phyloP scores from a whole-genome alignment of 75 land plant genomes.

The Pseudotsuga menziesii region DNA sequence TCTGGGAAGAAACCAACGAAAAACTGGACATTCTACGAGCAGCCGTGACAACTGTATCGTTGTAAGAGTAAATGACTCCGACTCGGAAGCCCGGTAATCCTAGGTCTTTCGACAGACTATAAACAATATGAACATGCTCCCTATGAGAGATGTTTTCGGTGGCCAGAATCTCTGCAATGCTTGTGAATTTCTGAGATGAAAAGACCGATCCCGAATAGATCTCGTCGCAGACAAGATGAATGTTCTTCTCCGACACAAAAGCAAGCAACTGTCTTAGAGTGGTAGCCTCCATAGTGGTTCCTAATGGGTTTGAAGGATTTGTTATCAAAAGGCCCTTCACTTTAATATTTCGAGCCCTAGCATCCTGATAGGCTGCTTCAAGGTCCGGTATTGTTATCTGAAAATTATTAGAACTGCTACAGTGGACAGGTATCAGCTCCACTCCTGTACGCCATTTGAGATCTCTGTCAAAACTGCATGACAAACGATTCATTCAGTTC shows the following conservation, averaged over 20 bases:
- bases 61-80: slow-evolving; percentile 73
- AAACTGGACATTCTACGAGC: slow-evolving; percentile 70
- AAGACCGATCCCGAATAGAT: slow-evolving; percentile 43
- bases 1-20: slow-evolving; percentile 59
- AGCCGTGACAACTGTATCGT: slow-evolving; percentile 51
- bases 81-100: slow-evolving; percentile 82
- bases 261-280: slow-evolving; percentile 19
- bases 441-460: slow-evolving; percentile 55
- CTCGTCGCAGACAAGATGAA: slow-evolving; percentile 48
- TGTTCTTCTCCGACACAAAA: slow-evolving; percentile 19
- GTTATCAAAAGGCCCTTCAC: slow-evolving; percentile 48
- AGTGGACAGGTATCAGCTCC: slow-evolving; percentile 38
- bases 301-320: slow-evolving; percentile 48
- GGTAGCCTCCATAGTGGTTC: slow-evolving; percentile 17
- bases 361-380: slow-evolving; percentile 25
- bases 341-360: slow-evolving; percentile 16
- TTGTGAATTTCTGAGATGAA: background rate
- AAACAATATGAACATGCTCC: slow-evolving; percentile 42
- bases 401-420: slow-evolving; percentile 27
- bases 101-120: slow-evolving; percentile 79
- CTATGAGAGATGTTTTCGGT: too few relatives aligned
- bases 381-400: slow-evolving; percentile 21
- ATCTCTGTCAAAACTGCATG: slow-evolving; percentile 50
- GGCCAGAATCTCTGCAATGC: background rate
- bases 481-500: background rate